Evolutionary conservation across 1,284 basidiomycete species (phyloP).

Genomic region (Apiotrichum siamense): DNA sequence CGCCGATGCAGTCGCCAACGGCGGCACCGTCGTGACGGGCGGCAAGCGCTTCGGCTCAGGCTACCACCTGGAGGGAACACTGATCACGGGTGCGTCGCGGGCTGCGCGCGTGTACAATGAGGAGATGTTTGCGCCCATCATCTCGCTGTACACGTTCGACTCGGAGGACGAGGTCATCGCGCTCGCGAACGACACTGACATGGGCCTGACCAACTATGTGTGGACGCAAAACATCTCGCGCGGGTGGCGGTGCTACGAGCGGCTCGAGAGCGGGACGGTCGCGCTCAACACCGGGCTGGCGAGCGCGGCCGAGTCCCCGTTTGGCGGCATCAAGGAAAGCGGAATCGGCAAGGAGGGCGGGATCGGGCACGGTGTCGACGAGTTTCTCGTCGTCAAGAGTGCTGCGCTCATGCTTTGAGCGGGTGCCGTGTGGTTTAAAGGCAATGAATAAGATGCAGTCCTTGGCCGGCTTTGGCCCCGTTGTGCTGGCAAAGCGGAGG

Average conservation of each 20-base stretch:
- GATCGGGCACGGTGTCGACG: slow-evolving; percentile 16
- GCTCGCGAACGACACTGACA: slow-evolving; percentile 70
- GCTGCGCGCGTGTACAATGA: slow-evolving; percentile 60
- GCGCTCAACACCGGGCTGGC: slow-evolving; percentile 66
- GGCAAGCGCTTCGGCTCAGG: slow-evolving; percentile 56
- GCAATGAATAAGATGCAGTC: background rate
- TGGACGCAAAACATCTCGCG: slow-evolving; percentile 78
- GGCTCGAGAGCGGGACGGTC: slow-evolving; percentile 85
- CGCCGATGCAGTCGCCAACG: slow-evolving; percentile 67
- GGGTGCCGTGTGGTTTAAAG: no score
- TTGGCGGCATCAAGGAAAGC: slow-evolving; percentile 61
- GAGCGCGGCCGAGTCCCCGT: slow-evolving; percentile 72
- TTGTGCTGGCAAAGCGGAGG: no score
- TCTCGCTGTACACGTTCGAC: slow-evolving; percentile 62
- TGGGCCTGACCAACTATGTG: slow-evolving; percentile 87
- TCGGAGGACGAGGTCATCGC: slow-evolving; percentile 83
- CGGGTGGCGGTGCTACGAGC: slow-evolving; percentile 89
- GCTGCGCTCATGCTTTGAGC: slow-evolving; percentile 9
- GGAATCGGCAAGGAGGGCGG: slow-evolving; percentile 26
- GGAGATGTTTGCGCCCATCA: slow-evolving; percentile 75
- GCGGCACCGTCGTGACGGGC: slow-evolving; percentile 78
- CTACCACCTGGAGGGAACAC: slow-evolving; percentile 74
- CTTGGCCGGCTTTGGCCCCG: no score
- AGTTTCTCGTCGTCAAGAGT: slow-evolving; percentile 16
- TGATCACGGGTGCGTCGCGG: slow-evolving; percentile 71